Evolutionary conservation across 768 basidiomycete genomes (phyloP), one percentile per base, ranked within the genome.

Genomic region (Lactarius akahatsu): DNA sequence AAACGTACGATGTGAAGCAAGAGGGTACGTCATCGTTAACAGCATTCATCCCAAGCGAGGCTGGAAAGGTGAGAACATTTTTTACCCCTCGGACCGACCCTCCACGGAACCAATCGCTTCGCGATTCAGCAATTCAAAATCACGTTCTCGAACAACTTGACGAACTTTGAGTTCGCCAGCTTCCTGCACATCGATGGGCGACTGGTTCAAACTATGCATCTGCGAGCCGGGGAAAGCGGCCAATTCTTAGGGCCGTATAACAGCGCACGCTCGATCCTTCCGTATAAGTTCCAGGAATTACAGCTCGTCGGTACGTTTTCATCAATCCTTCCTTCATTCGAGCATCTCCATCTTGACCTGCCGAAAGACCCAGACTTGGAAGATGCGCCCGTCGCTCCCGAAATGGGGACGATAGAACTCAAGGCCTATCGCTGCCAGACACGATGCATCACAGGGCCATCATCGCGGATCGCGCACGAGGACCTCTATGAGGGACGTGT

Each of bases 31-130:
- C 47, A 2, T 32, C 56, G 2, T 2, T 62, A 16, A 58, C 18
- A 9, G 65, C 47, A 2, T 62, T 58, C 30, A 32, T 66, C 13
- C 57, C 65, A 28, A 66, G 65, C 32, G 61, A 62, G 47, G 57
- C 61, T 32, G 61, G 65, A 16, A 66, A 66, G 57, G 65, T 66
- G 45, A 47, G 47, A 43, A 40, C 15, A 18, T 59, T 36, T 36
- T 18, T 40, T 23, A 23, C 8, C 9, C 18, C 20, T 47, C 45
- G 20, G n/a, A 23, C n/a, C 55, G 20, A n/a, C 32, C 10, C 9
- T 20, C 40, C 11, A 10, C 26, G 8, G 38, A 11, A 45, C 26
- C 10, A n/a, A 56, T 30, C 15, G 18, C 10, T 47, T 23, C 43
- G 9, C 15, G 9, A 28, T 47, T 6, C 38, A 63, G 62, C 26